Percentiles rank a stretch among this genome's conserved stretches.
phyloP scores from a whole-genome alignment of 345 rosid genomes.

The Eucalyptus sp. region DNA sequence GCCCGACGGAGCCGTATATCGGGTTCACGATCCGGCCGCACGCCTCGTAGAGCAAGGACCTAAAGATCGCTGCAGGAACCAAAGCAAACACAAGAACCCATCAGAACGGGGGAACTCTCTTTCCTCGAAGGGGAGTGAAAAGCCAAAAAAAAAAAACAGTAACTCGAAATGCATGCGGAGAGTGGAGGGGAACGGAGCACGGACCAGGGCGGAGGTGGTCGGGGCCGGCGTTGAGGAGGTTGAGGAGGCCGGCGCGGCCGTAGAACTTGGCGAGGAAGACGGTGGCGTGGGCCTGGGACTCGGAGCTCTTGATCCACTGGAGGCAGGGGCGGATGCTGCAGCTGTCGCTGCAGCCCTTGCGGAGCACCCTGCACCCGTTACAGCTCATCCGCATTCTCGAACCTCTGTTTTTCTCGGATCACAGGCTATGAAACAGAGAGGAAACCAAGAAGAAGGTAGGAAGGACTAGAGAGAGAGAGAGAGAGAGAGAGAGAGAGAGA shows the following conservation, averaged over 20 bases:
- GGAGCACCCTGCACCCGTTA: constrained; percentile 93
- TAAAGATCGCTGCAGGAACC: constrained; percentile 54
- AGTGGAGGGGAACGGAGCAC: not conserved
- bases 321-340: constrained; percentile 91
- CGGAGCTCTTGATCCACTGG: constrained; percentile 91
- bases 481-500: not conserved
- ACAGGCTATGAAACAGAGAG: not conserved
- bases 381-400: constrained; percentile 79
- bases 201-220: constrained; percentile 92
- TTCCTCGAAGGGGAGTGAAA: rapidly evolving
- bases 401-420: not conserved
- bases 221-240: constrained; percentile 94
- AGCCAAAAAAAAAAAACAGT: not conserved
- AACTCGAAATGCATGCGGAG: not conserved
- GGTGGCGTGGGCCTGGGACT: constrained; percentile 93
- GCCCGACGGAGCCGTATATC: constrained; percentile 88
- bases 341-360: constrained; percentile 88
- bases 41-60: constrained; percentile 94
- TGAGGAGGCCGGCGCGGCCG: constrained; percentile 95
- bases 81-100: not conserved
- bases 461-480: not conserved
- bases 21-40: constrained; percentile 97
- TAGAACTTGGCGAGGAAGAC: constrained; percentile 95
- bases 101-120: not conserved
- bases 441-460: not conserved